phyloP scores from a whole-genome alignment of 768 basidiomycete species.

The Agaricus blazei region DNA sequence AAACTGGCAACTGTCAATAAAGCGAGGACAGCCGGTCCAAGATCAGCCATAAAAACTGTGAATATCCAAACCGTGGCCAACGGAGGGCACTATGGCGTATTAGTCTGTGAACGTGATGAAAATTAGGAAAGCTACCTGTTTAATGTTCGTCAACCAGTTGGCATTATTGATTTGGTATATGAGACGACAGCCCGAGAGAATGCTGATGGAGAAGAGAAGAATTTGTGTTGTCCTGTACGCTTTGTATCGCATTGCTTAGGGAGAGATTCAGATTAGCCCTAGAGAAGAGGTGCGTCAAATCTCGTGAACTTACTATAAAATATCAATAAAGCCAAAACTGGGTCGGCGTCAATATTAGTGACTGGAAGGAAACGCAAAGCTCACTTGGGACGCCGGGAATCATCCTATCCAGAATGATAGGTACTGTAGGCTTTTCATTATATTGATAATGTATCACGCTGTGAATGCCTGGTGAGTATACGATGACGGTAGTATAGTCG shows the following conservation, averaged over 20 bases:
- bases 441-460: slow-evolving; percentile 82
- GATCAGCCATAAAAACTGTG: slow-evolving; percentile 61
- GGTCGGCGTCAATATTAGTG: neutral
- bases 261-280: neutral
- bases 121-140: slow-evolving; percentile 44
- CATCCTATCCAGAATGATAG: slow-evolving; percentile 51
- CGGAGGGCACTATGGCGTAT: slow-evolving; percentile 56
- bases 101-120: neutral
- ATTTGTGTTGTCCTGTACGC: slow-evolving; percentile 45
- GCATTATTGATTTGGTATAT: slow-evolving; percentile 66
- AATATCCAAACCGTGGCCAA: slow-evolving; percentile 79
- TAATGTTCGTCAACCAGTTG: slow-evolving; percentile 70
- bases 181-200: slow-evolving; percentile 56
- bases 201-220: slow-evolving; percentile 53
- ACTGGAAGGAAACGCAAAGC: slow-evolving; percentile 19
- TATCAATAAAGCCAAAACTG: slow-evolving; percentile 71
- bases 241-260: slow-evolving; percentile 63
- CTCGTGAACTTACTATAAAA: slow-evolving; percentile 57
- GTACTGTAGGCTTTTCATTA: slow-evolving; percentile 47
- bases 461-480: neutral
- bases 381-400: slow-evolving; percentile 67
- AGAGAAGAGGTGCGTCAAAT: neutral
- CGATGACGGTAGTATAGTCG: neutral
- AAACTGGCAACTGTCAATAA: slow-evolving; percentile 49
- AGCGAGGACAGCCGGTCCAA: slow-evolving; percentile 55